Evolutionary conservation across 2,329 filamentous ascomycete genomes (phyloP).

Genomic region (Rhynchosporium graminicola): DNA sequence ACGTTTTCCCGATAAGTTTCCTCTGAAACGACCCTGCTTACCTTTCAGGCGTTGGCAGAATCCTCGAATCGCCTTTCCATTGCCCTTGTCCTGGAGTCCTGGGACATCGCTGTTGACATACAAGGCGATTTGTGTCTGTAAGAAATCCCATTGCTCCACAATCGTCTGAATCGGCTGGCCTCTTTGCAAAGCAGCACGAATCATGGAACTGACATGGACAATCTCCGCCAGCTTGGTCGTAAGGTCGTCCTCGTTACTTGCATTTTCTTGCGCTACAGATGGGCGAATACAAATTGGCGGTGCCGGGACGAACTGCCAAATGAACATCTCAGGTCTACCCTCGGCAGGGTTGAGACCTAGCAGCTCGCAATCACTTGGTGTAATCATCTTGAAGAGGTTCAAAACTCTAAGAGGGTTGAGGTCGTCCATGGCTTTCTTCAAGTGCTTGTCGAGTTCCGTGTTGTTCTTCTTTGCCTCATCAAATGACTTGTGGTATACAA

Average conservation of each 20-base stretch:
- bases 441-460: conserved; percentile 83
- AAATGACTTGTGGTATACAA: conserved; percentile 85
- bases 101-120: conserved; percentile 98
- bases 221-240: conserved; percentile 98
- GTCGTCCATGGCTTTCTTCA: conserved; percentile 92
- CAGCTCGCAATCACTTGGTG: conserved; percentile 83
- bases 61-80: conserved; percentile 85
- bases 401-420: conserved; percentile 85
- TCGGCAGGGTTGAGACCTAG: conserved; percentile 85
- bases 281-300: conserved; percentile 93
- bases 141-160: conserved; percentile 98
- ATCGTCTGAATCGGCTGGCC: conserved; percentile 85
- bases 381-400: conserved; percentile 89
- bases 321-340: conserved; percentile 91
- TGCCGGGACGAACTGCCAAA: conserved; percentile 95
- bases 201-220: conserved; percentile 85
- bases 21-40: conserved; percentile 95
- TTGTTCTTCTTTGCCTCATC: conserved; percentile 74
- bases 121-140: conserved; percentile 93
- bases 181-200: conserved; percentile 78
- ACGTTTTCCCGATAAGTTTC: conserved; percentile 95
- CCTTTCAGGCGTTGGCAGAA: conserved; percentile 96
- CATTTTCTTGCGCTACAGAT: conserved; percentile 88
- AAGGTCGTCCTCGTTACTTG: conserved; percentile 94
- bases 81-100: conserved; percentile 83